Evolutionary conservation across 164 flowering plant species (phyloP), one percentile per base, ranked within the genome.

Genomic region (Piper longum): DNA sequence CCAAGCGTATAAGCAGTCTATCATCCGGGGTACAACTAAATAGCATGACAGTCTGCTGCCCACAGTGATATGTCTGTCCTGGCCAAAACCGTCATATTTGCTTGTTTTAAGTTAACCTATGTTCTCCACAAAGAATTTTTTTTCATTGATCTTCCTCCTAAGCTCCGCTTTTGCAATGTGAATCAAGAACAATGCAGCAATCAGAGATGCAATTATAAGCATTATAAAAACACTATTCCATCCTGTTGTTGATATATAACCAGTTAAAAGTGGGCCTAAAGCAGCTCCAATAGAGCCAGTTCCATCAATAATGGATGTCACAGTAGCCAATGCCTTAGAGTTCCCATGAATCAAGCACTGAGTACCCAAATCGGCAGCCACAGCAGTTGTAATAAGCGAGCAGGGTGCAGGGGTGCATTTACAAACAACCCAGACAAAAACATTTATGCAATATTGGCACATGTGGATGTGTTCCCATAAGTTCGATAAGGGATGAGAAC

Each of bases 241-340:
- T 66, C 96, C 93, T 60, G 78, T 75, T 3, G 88, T 82, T 4
- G 96, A 95, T 59, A 95, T 73, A 80, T 91, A 95, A 55, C 99
- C 99, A 43, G 93, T 88, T 54, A 91, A 67, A 56, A 89, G 78
- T 7, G 97, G 97, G 16, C 97, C 99, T 43, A 95, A 74, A 68
- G 99, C 97, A 56, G 88, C 99, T n/a, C 99, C 99, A 61, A 91
- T 84, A 58, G 99, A 95, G 57, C 99, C 97, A 65, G 99, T 95
- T 14, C 96, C 99, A 75, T 95, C 99, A 69, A 95, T 91, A 52
- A 95, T 95, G 41, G 97, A 97, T 19, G 89, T 84, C 9, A 95
- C 99, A 41, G 99, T 95, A n/a, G 99, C 97, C 64, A 95, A 80
- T 59, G 97, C 96, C 43, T 91, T 88, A 7, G 96, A 85, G 64